Evolutionary conservation across 257 asterid species (phyloP).

Genomic region (Przewalskia tangutica): DNA sequence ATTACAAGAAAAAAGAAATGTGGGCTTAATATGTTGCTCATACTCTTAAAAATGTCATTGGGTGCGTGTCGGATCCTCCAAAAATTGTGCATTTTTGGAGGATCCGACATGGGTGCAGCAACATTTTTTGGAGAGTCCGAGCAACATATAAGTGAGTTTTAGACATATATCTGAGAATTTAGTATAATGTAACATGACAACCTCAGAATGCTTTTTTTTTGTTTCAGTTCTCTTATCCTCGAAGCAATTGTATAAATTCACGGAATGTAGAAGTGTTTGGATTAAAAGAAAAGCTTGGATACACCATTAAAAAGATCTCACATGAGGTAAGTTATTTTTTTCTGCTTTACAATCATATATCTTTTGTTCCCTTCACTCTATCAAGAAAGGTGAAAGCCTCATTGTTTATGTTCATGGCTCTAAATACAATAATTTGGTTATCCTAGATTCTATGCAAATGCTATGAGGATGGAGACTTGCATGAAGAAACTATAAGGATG

Average conservation of each 20-base stretch:
- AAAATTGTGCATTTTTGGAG: background rate
- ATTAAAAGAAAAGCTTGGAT: constrained; percentile 31
- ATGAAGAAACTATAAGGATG: constrained; percentile 33
- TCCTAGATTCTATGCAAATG: constrained; percentile 33
- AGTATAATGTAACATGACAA: background rate
- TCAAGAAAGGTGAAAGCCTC: background rate
- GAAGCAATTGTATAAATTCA: constrained; percentile 4
- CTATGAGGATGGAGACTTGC: constrained; percentile 29
- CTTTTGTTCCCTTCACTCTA: background rate
- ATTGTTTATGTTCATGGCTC: background rate
- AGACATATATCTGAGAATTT: background rate
- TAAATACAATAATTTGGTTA: constrained; percentile 6
- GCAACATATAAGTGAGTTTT: background rate
- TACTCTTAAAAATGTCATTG: background rate
- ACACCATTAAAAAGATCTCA: constrained; percentile 40
- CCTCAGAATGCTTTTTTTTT: background rate
- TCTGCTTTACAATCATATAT: background rate
- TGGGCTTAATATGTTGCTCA: background rate
- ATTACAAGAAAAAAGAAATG: background rate
- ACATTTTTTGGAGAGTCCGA: background rate
- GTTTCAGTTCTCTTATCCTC: constrained; percentile 35
- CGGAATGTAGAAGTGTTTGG: constrained; percentile 20
- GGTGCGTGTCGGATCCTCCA: background rate
- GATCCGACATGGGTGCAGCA: background rate
- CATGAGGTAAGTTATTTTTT: constrained; percentile 31